A percentile compares a stretch with the other conserved stretches of the same genome.
These are phyloP conservation scores for Exophiala aquamarina DNA, from an alignment of 2,329 filamentous ascomycete genomes.

Conservation along the genomic window DNA sequence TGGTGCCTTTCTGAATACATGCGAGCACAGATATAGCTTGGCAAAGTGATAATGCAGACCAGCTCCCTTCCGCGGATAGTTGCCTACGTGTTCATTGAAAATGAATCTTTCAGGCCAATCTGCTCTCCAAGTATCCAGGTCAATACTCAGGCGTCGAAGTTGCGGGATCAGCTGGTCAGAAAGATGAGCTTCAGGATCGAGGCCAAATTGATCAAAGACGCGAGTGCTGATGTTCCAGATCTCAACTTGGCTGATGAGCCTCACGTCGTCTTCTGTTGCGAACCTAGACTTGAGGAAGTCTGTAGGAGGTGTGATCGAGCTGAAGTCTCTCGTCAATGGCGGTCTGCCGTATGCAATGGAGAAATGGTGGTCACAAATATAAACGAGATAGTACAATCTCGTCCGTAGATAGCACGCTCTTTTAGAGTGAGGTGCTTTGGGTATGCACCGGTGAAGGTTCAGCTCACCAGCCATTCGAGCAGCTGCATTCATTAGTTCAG, in stretches of 20 bases:
- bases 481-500: conserved; percentile 37
- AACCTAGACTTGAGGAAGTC: conserved; percentile 52
- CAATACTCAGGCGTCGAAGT: conserved; percentile 42
- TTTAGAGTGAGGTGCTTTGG: conserved; percentile 33
- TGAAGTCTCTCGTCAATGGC: conserved; percentile 58
- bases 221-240: conserved; percentile 58
- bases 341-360: conserved; percentile 61
- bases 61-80: conserved; percentile 51
- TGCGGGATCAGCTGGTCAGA: conserved; percentile 50
- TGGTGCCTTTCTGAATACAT: conserved; percentile 36
- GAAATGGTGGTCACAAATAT: conserved; percentile 66
- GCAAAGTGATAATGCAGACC: conserved; percentile 55
- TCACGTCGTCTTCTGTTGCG: conserved; percentile 54
- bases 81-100: conserved; percentile 48
- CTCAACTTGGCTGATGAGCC: conserved; percentile 58
- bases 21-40: conserved; percentile 52
- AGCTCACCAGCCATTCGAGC: conserved; percentile 59
- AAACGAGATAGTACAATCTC: conserved; percentile 62
- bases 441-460: conserved; percentile 55
- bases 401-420: conserved; percentile 43
- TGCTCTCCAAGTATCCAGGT: conserved; percentile 53
- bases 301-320: conserved; percentile 57
- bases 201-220: conserved; percentile 57
- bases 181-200: conserved; percentile 53
- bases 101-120: conserved; percentile 48